Evolutionary conservation across 164 flowering plant genomes (phyloP).

Genomic region (Saururus chinensis): DNA sequence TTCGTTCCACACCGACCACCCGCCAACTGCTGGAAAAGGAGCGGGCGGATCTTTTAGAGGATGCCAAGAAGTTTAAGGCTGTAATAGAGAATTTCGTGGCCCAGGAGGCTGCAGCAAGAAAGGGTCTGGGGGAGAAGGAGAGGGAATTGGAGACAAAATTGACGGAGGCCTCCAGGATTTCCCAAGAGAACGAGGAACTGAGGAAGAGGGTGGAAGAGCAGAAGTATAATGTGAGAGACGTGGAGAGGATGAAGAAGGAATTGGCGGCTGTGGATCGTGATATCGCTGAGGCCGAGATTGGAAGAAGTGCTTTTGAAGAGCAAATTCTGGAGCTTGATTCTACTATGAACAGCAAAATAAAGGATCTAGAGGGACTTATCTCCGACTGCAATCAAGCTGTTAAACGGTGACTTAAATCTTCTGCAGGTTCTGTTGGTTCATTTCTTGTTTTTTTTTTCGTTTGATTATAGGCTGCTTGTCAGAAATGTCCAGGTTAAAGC

Average conservation of each 20-base stretch:
- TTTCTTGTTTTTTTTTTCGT: background rate
- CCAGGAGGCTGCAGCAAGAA: constrained; percentile 27
- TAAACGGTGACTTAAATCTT: constrained; percentile 23
- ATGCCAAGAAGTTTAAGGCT: constrained; percentile 49
- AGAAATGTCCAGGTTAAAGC: constrained; percentile 54
- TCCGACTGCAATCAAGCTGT: constrained; percentile 76
- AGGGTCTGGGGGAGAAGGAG: constrained; percentile 51
- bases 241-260: constrained; percentile 92
- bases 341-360: constrained; percentile 30
- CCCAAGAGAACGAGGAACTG: constrained; percentile 79
- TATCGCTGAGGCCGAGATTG: constrained; percentile 53
- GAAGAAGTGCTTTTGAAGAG: constrained; percentile 75
- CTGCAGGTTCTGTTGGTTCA: background rate
- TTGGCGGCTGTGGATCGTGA: constrained; percentile 81
- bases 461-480: background rate
- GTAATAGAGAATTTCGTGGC: constrained; percentile 32
- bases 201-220: constrained; percentile 58
- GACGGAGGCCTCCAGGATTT: constrained; percentile 38
- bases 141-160: constrained; percentile 46
- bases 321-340: constrained; percentile 74
- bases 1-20: constrained; percentile 39
- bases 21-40: constrained; percentile 55
- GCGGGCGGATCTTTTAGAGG: constrained; percentile 45
- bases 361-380: constrained; percentile 64
- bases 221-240: constrained; percentile 66